Base-by-base conservation (phyloP, 768 basidiomycete genomes). In the Leccinum olivaceopallidum region DNA sequence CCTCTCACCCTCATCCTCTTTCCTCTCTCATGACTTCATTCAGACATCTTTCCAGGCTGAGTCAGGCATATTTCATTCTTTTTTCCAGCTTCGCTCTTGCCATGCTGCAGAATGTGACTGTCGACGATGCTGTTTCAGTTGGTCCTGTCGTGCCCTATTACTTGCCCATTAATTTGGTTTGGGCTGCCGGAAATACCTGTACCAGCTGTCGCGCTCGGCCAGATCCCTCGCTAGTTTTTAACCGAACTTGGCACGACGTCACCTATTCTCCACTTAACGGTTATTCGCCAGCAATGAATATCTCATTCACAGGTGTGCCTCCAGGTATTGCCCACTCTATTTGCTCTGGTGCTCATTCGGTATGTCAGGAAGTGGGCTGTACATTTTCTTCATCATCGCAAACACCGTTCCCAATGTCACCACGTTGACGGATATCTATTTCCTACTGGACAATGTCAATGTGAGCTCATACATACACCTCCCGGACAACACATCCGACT, bases 331-430 rank as follows among this genome's bases (percentile, higher is more conserved):
- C 9, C 0, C 12, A 20, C 14, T 16, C 12, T 2, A 14, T 2
- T 50, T 24, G 3, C 5, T 44, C 24, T 42, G 24, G 56, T 14
- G 30, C 28, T 22, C 6, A 13, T 20, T 44, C 24, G 0, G 6
- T 24, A 20, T 8, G 8, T 9, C 58, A 69, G 62, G 67, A 22
- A 69, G 26, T 7, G 62, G 52, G 0, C 0, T 69, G 9, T 69
- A 64, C 32, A 57, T 69, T 50, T 69, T 60, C 42, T 69, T 69
- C 28, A 67, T 64, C 54, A n/a, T 62, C 0, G 60, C 65, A 8
- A 69, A 68, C 47, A 55, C 2, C 1, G 10, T 63, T 3, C 2
- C 34, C 2, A 0, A 1, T 32, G 8, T 28, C 8, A 5, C 18
- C 1, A 59, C 56, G 7, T 32, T 32, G 32, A 66, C 61, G 0